Percentiles rank a stretch among this genome's conserved stretches.
Evolutionary conservation across 2,329 filamentous ascomycete genomes (phyloP).

Genomic region (Claviceps pusilla): DNA sequence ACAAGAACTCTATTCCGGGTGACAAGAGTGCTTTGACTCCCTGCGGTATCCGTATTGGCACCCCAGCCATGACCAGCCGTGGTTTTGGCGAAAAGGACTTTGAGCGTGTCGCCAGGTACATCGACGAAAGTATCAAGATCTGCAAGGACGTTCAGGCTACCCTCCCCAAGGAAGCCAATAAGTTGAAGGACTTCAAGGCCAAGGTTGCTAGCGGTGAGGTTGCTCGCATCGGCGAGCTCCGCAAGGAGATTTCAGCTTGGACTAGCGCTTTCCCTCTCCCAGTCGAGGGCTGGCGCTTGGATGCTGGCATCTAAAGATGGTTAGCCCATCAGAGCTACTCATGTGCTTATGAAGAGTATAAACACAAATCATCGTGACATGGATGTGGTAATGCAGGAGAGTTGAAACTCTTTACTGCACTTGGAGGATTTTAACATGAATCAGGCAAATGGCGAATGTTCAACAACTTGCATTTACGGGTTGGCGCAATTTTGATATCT

Average conservation of each 20-base stretch:
- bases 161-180: constrained; percentile 94
- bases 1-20: constrained; percentile 97
- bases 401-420: not conserved
- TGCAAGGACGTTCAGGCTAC: constrained; percentile 72
- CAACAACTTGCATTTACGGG: constrained; percentile 13
- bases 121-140: constrained; percentile 76
- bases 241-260: constrained; percentile 82
- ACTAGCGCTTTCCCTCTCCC: constrained; percentile 84
- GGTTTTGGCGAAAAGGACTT: constrained; percentile 90
- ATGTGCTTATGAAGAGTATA: not conserved
- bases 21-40: constrained; percentile 95
- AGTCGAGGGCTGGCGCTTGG: constrained; percentile 54
- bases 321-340: not conserved
- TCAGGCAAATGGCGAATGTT: constrained; percentile 11
- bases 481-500: constrained; percentile 9
- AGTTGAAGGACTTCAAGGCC: constrained; percentile 98
- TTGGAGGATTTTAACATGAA: constrained; percentile 12
- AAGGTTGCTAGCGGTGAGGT: constrained; percentile 70
- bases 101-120: constrained; percentile 76
- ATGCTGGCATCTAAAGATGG: constrained; percentile 38
- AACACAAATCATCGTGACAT: not conserved
- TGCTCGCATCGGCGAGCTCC: constrained; percentile 66
- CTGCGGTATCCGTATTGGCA: constrained; percentile 87
- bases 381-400: constrained; percentile 1
- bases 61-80: constrained; percentile 91